A percentile compares a stretch with the other conserved stretches of the same genome.
phyloP scores from a whole-genome alignment of 164 flowering plant species.

The Vitis rupestris region DNA sequence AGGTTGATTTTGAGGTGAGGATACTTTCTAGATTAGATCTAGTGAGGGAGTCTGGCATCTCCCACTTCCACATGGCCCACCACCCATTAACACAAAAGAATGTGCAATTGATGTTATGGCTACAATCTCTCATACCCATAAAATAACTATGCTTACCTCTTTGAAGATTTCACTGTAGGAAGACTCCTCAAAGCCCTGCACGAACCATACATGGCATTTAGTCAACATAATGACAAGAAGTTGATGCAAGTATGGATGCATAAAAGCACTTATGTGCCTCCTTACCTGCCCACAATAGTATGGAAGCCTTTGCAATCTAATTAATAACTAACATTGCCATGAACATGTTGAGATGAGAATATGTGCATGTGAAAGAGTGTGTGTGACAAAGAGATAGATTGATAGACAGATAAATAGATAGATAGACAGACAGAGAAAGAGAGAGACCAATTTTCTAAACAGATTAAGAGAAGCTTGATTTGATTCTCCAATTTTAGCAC shows the following conservation, averaged over 20 bases:
- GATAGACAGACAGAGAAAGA: conserved; percentile 25
- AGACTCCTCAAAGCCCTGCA: conserved; percentile 76
- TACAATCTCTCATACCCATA: background rate
- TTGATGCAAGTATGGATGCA: no score
- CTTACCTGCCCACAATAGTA: no score
- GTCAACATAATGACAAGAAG: background rate
- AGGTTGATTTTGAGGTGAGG: background rate
- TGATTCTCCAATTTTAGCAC: conserved; percentile 83
- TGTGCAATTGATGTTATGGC: background rate
- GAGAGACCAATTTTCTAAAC: conserved; percentile 75
- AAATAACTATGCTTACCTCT: conserved; percentile 52
- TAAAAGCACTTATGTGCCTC: no score
- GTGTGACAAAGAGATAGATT: background rate
- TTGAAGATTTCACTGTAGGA: conserved; percentile 72
- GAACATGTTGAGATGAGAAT: no score
- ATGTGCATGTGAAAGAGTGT: no score
- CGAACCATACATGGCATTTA: conserved; percentile 11
- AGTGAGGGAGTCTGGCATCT: background rate
- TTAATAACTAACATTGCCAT: no score
- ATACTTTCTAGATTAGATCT: background rate
- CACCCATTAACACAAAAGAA: background rate
- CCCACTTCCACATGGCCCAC: background rate
- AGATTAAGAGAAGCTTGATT: conserved; percentile 65
- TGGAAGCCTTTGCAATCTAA: no score
- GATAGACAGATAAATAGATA: background rate